Evolutionary conservation across 2,329 filamentous ascomycete species (phyloP).

Genomic region (Hypoxylon sp.): DNA sequence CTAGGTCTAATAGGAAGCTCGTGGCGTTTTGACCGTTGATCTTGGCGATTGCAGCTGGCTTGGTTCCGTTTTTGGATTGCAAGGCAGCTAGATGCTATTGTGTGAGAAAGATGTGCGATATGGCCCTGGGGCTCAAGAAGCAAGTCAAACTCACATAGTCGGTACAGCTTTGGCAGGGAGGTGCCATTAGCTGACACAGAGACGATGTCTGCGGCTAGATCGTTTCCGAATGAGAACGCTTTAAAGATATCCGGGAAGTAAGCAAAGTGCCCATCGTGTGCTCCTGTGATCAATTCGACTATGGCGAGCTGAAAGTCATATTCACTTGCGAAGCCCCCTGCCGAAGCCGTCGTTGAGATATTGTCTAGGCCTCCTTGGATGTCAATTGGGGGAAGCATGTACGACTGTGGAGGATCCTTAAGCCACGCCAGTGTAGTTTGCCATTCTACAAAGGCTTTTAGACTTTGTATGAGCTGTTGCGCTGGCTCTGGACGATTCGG

Average conservation of each 20-base stretch:
- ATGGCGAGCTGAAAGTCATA: conserved; percentile 69
- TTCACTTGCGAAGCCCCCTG: conserved; percentile 63
- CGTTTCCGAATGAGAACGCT: conserved; percentile 62
- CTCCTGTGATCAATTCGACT: conserved; percentile 63
- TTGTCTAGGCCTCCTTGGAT: conserved; percentile 60
- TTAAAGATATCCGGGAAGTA: conserved; percentile 67
- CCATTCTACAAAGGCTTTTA: conserved; percentile 61
- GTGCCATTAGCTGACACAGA: conserved; percentile 73
- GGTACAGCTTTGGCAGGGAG: conserved; percentile 69
- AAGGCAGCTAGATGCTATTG: conserved; percentile 43
- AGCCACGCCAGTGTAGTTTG: conserved; percentile 64
- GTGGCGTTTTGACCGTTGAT: conserved; percentile 70
- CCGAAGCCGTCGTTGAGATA: conserved; percentile 59
- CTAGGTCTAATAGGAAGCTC: conserved; percentile 62
- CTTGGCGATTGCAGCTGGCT: conserved; percentile 62
- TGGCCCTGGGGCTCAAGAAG: not conserved
- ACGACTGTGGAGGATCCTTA: conserved; percentile 65
- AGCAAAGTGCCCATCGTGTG: conserved; percentile 75
- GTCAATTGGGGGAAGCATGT: conserved; percentile 64
- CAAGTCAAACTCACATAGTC: conserved; percentile 56
- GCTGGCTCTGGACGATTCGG: conserved; percentile 56
- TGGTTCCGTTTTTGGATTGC: conserved; percentile 31
- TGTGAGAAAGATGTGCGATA: conserved; percentile 18
- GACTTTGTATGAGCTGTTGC: conserved; percentile 54
- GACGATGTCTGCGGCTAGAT: conserved; percentile 59